A percentile compares a stretch with the other conserved stretches of the same genome.
Conservation (phyloP, 768 basidiomycete genomes). For the Pholiota microspora region DNA sequence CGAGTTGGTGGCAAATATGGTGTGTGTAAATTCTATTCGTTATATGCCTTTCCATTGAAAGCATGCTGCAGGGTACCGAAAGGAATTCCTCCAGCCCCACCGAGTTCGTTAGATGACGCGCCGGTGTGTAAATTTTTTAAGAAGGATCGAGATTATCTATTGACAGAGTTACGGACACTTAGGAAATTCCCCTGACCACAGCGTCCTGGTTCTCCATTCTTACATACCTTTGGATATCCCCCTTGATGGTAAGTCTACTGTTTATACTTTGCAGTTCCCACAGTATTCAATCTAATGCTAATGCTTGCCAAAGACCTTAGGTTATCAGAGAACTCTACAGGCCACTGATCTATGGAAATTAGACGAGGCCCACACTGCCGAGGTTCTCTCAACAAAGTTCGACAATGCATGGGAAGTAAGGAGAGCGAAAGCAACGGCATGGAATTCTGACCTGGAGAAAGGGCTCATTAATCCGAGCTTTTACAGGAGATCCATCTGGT, state of each 20-base stretch:
- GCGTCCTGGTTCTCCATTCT: constrained; percentile 60
- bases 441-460: constrained; percentile 48
- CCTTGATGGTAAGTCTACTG: constrained; percentile 43
- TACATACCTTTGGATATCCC: constrained; percentile 66
- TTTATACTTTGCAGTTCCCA: not conserved
- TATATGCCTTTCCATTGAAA: not conserved
- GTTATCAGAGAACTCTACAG: constrained; percentile 72
- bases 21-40: constrained; percentile 17
- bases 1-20: constrained; percentile 58
- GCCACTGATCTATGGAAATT: constrained; percentile 76
- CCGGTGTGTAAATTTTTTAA: constrained; percentile 25
- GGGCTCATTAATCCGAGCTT: constrained; percentile 44
- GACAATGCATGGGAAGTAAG: constrained; percentile 54
- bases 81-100: constrained; percentile 56
- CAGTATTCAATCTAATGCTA: not conserved
- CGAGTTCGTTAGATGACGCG: constrained; percentile 54
- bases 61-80: constrained; percentile 48
- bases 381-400: constrained; percentile 47
- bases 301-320: constrained; percentile 40
- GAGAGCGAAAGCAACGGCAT: constrained; percentile 45
- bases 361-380: constrained; percentile 47
- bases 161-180: not conserved
- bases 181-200: constrained; percentile 56
- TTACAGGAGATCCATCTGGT: constrained; percentile 39
- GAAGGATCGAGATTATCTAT: not conserved